These are phyloP conservation scores for Candida adriatica DNA, from an alignment of 805 yeast species.

Conservation along the genomic window DNA sequence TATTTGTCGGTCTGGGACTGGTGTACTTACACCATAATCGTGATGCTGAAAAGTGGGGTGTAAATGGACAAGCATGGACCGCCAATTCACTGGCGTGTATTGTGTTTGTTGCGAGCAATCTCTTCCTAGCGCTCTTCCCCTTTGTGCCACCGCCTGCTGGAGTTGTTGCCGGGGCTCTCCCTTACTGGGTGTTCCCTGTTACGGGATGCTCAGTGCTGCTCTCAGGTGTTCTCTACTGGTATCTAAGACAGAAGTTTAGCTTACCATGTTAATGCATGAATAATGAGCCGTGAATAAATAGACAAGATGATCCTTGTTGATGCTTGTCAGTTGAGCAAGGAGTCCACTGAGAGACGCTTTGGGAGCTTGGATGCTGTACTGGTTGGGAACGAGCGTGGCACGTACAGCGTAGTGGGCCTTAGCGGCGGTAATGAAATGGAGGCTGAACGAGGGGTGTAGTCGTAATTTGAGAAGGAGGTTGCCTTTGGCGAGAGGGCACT, in stretches of 20 bases:
- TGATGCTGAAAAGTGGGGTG: slow-evolving; percentile 35
- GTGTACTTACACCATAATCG: slow-evolving; percentile 41
- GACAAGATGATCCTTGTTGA: no score
- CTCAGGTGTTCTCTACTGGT: slow-evolving; percentile 38
- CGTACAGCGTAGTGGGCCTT: no score
- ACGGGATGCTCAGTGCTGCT: slow-evolving; percentile 41
- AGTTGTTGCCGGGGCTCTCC: slow-evolving; percentile 28
- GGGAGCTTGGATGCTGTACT: no score
- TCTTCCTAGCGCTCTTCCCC: slow-evolving; percentile 48
- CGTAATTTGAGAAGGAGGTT: no score
- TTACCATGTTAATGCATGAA: no score
- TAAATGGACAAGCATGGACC: slow-evolving; percentile 20
- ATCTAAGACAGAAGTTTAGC: slow-evolving; percentile 2
- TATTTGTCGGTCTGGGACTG: slow-evolving; percentile 45
- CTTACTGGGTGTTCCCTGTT: slow-evolving; percentile 53
- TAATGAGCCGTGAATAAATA: no score
- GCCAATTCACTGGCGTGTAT: slow-evolving; percentile 24
- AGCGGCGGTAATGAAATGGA: no score
- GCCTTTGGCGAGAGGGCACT: no score
- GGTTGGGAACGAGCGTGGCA: no score
- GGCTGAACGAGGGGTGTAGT: no score
- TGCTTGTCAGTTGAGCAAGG: slow-evolving; percentile 7
- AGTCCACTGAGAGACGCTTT: slow-evolving; percentile 14
- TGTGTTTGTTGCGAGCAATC: slow-evolving; percentile 38
- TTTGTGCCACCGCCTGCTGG: slow-evolving; percentile 45